Conservation (phyloP, 148 eudicot genomes). For the Diospyros lotus region DNA sequence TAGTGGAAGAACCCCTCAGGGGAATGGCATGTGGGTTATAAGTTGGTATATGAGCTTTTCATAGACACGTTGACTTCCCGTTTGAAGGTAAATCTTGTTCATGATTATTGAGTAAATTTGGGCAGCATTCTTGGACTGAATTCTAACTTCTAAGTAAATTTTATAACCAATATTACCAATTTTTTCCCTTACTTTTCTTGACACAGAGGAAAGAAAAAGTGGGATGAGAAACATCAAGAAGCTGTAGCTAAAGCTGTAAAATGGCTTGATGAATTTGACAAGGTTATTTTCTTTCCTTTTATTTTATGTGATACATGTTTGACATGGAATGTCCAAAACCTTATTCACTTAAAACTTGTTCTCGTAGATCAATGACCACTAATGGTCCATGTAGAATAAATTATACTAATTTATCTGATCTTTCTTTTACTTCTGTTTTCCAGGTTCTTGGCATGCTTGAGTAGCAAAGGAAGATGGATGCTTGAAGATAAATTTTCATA, state of each 20-base stretch:
- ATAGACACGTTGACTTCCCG: conserved; percentile 73
- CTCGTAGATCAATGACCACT: background rate
- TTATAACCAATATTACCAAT: background rate
- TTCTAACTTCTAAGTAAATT: background rate
- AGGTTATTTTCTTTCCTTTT: conserved; percentile 36
- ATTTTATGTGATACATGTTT: background rate
- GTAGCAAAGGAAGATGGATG: too few relatives aligned
- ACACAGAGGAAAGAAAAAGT: conserved; percentile 85
- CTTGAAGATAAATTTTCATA: too few relatives aligned
- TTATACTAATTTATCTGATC: too few relatives aligned
- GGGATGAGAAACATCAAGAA: conserved; percentile 93
- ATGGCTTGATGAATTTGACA: conserved; percentile 69
- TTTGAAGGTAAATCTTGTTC: conserved; percentile 58
- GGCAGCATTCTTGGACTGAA: background rate
- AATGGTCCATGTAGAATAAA: too few relatives aligned
- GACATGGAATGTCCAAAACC: background rate
- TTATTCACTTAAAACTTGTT: background rate
- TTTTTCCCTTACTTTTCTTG: conserved; percentile 4
- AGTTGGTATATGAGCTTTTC: conserved; percentile 84
- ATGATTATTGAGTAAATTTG: background rate
- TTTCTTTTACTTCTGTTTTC: too few relatives aligned
- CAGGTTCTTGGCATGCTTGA: too few relatives aligned
- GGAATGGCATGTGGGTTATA: conserved; percentile 91
- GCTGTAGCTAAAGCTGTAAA: conserved; percentile 79
- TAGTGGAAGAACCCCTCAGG: conserved; percentile 94